Evolutionary conservation across 805 yeast species (phyloP), one percentile per base, ranked within the genome.

Genomic region (Millerozyma miso): DNA sequence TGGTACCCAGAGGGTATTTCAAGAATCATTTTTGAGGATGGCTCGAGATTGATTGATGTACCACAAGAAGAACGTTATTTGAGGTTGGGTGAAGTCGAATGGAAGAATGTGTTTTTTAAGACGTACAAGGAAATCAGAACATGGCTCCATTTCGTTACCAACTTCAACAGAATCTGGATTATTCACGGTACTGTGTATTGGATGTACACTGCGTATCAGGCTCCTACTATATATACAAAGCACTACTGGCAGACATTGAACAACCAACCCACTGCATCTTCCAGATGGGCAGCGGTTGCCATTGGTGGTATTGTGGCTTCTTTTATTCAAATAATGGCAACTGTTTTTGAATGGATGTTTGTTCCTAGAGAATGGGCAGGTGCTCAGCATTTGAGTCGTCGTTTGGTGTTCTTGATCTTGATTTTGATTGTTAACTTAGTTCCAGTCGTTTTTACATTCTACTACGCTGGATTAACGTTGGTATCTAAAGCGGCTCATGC

Each of bases 1-100:
- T 93, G 99, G 99, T 93, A 95, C 70, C 97, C 98, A 38, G 98
- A 95, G 71, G 99, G 99, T 77, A 86, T 93, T 52, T 83, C 95
- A 46, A 84, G 93, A 69, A 90, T 93, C 56, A 79, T 84, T 39
- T 79, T 91, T 57, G 93, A 85, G 62, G 98, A 93, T 62, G 97
- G 96, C 52, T 76, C 96, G 15, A 83, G 96, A 63, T 74, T 93
- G 55, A 87, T 90, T 40, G 98, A 93, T 56, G 71, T 90, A 56
- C 95, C 97, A 31, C 79, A 81, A 45, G 88, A 81, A 57, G 97
- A 93, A 69, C 85, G 99, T 67, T 95, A 81, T 63, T 75, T 81
- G 58, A 81, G 85, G 65, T 76, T 93, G 46, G 96, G 97, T 54
- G 97, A 93, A 54, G 91, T 89, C 48, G 83, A 79, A 46, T 93